These are phyloP conservation scores for Ananas comosus DNA, from an alignment of 176 grass and related monocot genomes.

Conservation along the genomic window DNA sequence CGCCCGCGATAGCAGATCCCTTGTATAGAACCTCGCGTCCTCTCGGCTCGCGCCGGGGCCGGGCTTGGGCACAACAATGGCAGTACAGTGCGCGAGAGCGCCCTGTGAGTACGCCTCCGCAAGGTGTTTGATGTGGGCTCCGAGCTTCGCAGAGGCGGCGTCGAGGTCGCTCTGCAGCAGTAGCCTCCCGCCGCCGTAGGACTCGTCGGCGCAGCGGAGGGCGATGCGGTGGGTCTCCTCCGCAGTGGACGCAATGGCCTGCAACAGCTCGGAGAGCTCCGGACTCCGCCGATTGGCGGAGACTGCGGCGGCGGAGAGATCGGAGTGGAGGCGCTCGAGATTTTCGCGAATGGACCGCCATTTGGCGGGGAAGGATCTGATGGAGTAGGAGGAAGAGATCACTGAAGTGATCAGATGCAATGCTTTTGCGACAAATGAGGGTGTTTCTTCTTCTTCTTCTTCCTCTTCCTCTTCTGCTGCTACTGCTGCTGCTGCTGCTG, in stretches of 20 bases:
- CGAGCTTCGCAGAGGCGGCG: slow-evolving; percentile 35
- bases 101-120: slow-evolving; percentile 46
- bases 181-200: slow-evolving; percentile 70
- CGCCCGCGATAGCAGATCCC: slow-evolving; percentile 61
- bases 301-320: slow-evolving; percentile 18
- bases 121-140: slow-evolving; percentile 35
- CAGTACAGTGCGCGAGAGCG: slow-evolving; percentile 30
- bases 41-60: slow-evolving; percentile 42
- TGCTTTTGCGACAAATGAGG: slow-evolving; percentile 11
- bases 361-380: slow-evolving; percentile 58
- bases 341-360: slow-evolving; percentile 57
- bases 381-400: slow-evolving; percentile 40
- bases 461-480: slow-evolving; percentile 16
- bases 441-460: slow-evolving; percentile 27
- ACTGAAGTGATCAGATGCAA: slow-evolving; percentile 22
- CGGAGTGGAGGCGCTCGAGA: slow-evolving; percentile 56
- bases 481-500: background rate
- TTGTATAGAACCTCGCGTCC: slow-evolving; percentile 76
- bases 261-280: slow-evolving; percentile 31
- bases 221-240: slow-evolving; percentile 29
- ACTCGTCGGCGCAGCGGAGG: slow-evolving; percentile 39
- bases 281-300: background rate
- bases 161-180: slow-evolving; percentile 82
- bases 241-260: slow-evolving; percentile 18
- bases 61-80: slow-evolving; percentile 57